These are phyloP conservation scores for Martensiomyces pterosporus DNA, from an alignment of 192 early-diverging fungal genomes.

Conservation along the genomic window DNA sequence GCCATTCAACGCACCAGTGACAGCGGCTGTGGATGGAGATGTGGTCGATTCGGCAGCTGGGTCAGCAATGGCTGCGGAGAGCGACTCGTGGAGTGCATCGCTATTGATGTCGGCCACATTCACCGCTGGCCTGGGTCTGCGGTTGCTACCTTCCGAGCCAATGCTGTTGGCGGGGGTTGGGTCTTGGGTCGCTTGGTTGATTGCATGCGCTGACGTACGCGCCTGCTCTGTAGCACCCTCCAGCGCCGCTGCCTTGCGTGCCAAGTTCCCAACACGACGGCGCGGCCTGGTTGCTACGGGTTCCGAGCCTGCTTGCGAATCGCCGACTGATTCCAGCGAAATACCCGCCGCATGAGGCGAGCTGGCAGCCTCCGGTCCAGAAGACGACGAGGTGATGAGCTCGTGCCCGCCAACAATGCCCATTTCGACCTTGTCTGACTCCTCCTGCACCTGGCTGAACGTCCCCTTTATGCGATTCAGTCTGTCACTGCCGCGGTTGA, in stretches of 20 bases:
- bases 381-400: constrained; percentile 6
- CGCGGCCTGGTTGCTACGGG: constrained; percentile 8
- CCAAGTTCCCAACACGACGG: constrained; percentile 41
- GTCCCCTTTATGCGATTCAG: constrained; percentile 41
- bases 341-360: constrained; percentile 10
- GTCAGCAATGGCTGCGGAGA: constrained; percentile 23
- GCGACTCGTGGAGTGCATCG: constrained; percentile 21
- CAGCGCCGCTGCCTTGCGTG: constrained; percentile 29
- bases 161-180: too few species aligned
- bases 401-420: constrained; percentile 38
- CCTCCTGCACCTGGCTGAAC: constrained; percentile 30
- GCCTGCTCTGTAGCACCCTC: constrained; percentile 9
- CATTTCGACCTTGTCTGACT: constrained; percentile 16
- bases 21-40: constrained; percentile 3
- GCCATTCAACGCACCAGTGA: background rate
- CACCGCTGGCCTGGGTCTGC: constrained; percentile 1
- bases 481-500: constrained; percentile 40
- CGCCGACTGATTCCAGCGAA: constrained; percentile 12
- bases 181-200: too few species aligned
- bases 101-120: constrained; percentile 19
- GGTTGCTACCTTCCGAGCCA: too few species aligned
- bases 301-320: too few species aligned
- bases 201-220: background rate
- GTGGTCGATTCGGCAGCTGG: constrained; percentile 11
- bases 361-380: too few species aligned